A percentile compares a stretch with the other conserved stretches of the same genome.
Evolutionary conservation across 2,329 filamentous ascomycete genomes (phyloP).

Genomic region (Aspergillus thermomutatus): DNA sequence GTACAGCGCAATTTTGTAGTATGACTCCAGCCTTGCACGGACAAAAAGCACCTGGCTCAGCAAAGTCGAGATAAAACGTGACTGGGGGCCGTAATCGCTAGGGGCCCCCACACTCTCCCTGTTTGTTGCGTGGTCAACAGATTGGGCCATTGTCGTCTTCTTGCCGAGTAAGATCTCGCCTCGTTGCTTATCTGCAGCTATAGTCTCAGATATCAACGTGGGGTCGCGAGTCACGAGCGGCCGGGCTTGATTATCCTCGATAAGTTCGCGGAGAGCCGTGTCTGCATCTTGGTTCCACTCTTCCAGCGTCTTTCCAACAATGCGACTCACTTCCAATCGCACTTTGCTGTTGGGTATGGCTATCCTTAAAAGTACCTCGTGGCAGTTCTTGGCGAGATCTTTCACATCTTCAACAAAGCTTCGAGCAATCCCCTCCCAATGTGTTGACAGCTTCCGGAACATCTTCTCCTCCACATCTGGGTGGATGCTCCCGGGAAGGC

Average conservation of each 20-base stretch:
- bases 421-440: conserved; percentile 4
- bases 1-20: conserved; percentile 8
- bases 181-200: neutral
- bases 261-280: conserved; percentile 3
- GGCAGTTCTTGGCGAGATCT: neutral
- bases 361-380: conserved; percentile 4
- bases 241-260: conserved; percentile 10
- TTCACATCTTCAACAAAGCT: conserved; percentile 6
- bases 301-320: conserved; percentile 1
- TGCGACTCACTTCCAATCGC: conserved; percentile 7
- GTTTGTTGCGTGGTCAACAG: too few species aligned
- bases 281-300: conserved; percentile 8
- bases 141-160: too few species aligned
- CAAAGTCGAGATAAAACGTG: neutral
- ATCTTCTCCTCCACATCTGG: conserved; percentile 12
- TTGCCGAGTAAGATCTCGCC: too few species aligned
- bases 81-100: too few species aligned
- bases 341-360: conserved; percentile 13
- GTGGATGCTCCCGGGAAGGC: conserved; percentile 11
- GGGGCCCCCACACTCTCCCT: too few species aligned
- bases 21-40: conserved; percentile 3
- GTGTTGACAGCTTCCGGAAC: conserved; percentile 7
- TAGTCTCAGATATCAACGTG: neutral
- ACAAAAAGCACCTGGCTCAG: conserved; percentile 7
- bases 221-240: conserved; percentile 3